Evolutionary conservation across 257 asterid species (phyloP), one percentile per base, ranked within the genome.

Genomic region (Solanum tacnaense): DNA sequence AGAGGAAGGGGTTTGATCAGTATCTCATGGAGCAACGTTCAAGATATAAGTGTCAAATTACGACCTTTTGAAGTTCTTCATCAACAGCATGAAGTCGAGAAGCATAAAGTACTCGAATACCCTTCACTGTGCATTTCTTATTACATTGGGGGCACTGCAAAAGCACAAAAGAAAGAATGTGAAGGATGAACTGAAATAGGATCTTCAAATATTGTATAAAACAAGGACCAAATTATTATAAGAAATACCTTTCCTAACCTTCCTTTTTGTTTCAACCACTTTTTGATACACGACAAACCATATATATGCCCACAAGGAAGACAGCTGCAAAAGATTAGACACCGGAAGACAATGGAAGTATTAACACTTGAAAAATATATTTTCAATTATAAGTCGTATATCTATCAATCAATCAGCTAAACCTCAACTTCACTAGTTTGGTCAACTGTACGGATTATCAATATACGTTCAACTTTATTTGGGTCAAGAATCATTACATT

Each of bases 61-160:
- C 13, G 23, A 97, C 99, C 98, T 95, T 93, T 88, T 94, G 96
- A 87, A 96, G 93, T 89, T 92, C 92, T 82, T 91, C 94, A 44
- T 97, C 98, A 25, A 93, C 85, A 74, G 92, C 94, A 88, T 92
- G 94, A 84, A 97, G 67, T 79, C 87, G 94, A 85, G 96, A 86
- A 25, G 98, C 98, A 89, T 95, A 97, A 89, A 97, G 96, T 39
- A 91, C 88, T 62, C 99, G 92, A 73, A 97, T 91, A 88, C 93
- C 94, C 93, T 93, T 95, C 86, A 93, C 13, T 31, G 90, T 84
- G 88, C 98, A 93, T 89, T 88, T 94, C 90, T 44, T 91, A 85
- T 95, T 97, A 91, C 99, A 97, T 90, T 96, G 99, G 11, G 99
- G 99, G 88, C 99, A 97, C 99, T 97, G 86, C 39, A 92, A 70